phyloP scores from a whole-genome alignment of 352 stramenopile species.

The Pythium angustatum region DNA sequence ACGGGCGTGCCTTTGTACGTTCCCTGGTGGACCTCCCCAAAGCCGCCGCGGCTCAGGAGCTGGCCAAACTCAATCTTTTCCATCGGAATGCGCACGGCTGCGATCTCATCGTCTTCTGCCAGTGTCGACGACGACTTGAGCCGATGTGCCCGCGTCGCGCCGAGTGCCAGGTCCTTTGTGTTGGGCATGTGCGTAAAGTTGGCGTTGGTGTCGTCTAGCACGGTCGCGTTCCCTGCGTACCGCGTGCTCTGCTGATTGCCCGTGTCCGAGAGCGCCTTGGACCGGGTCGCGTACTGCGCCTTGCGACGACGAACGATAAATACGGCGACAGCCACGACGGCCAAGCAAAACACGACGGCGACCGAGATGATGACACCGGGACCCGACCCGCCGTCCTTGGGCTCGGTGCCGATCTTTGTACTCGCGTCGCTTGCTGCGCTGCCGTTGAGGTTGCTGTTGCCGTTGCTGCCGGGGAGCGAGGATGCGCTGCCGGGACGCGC shows the following conservation, averaged over 20 bases:
- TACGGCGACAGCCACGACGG: constrained; percentile 17
- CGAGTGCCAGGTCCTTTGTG: constrained; percentile 7
- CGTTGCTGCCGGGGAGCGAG: background rate
- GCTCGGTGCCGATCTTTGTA: background rate
- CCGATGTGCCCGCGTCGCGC: background rate
- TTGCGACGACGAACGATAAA: constrained; percentile 17
- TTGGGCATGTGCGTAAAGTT: constrained; percentile 23
- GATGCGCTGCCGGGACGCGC: background rate
- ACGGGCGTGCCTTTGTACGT: constrained; percentile 27
- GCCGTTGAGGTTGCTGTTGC: background rate
- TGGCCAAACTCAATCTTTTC: constrained; percentile 11
- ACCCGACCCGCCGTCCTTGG: background rate
- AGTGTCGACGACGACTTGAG: constrained; percentile 1
- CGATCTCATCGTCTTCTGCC: constrained; percentile 44
- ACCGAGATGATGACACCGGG: background rate
- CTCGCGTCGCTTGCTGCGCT: background rate
- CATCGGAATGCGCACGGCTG: constrained; percentile 30
- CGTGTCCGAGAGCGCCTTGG: constrained; percentile 27
- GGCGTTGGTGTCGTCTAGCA: constrained; percentile 5
- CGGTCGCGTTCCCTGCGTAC: background rate
- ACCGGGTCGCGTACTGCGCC: constrained; percentile 33
- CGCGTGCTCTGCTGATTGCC: constrained; percentile 5
- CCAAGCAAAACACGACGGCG: constrained; percentile 27
- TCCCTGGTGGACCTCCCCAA: constrained; percentile 15
- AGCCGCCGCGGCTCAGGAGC: constrained; percentile 17